phyloP scores from a whole-genome alignment of 1,284 basidiomycete genomes.

The Chiua sp. region DNA sequence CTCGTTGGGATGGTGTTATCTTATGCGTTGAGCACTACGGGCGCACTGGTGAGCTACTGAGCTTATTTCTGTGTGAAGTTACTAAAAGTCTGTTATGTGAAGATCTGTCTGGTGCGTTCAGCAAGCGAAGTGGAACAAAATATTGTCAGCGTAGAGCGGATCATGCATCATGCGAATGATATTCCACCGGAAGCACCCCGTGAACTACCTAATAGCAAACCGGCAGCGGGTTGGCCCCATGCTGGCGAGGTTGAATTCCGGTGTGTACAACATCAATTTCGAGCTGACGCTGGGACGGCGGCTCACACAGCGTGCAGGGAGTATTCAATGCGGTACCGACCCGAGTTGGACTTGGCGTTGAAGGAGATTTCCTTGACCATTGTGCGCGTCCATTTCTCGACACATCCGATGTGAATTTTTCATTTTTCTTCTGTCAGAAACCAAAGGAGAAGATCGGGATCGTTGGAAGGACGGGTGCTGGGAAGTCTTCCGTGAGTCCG shows the following conservation, averaged over 20 bases:
- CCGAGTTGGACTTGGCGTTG: conserved; percentile 80
- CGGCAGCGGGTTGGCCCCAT: conserved; percentile 74
- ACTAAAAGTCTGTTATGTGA: conserved; percentile 7
- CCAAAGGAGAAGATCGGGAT: conserved; percentile 86
- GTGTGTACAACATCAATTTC: conserved; percentile 39
- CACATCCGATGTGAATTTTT: not conserved
- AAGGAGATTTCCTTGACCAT: conserved; percentile 74
- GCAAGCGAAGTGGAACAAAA: conserved; percentile 95
- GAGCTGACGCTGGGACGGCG: not conserved
- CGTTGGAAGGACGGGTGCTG: conserved; percentile 91
- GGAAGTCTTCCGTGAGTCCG: conserved; percentile 79
- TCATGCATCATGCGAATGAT: conserved; percentile 72
- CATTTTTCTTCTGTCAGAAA: conserved; percentile 44
- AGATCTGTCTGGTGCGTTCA: conserved; percentile 92
- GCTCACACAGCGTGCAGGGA: conserved; percentile 44
- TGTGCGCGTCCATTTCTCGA: conserved; percentile 37
- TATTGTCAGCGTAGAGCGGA: conserved; percentile 87
- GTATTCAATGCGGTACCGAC: conserved; percentile 85
- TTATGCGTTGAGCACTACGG: conserved; percentile 84
- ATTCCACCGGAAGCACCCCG: conserved; percentile 80
- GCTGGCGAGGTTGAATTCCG: conserved; percentile 80
- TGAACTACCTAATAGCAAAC: conserved; percentile 69
- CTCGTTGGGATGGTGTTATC: conserved; percentile 91
- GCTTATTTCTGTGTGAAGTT: not conserved
- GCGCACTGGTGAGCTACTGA: conserved; percentile 61